Evolutionary conservation across 352 stramenopile species (phyloP), one percentile per base, ranked within the genome.

Genomic region (Pythium grandisporangium): DNA sequence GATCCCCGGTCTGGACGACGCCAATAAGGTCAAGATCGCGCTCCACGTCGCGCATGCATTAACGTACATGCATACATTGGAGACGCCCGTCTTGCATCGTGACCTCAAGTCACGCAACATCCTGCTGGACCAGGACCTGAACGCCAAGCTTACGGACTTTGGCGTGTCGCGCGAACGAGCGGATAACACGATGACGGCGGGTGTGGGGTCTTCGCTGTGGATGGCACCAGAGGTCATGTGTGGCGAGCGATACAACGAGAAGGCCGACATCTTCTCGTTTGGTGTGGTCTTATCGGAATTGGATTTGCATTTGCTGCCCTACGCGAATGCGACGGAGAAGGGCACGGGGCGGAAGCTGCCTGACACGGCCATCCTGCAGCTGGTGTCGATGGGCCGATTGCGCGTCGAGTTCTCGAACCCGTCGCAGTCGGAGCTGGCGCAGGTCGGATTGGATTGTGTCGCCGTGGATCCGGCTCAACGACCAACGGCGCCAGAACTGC

Each of bases 191-290:
- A 47, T 26, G 22, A 41, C 37, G n/a, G 23, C 16, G n/a, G n/a
- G 2, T 16, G 37, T 17, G 7, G 17, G 32, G 11, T 35, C 45
- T 2, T 45, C 38, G 37, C 42, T 61, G 12, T 66, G 57, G 52
- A 61, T 66, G 46, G 57, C 52, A 1, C 57, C 57, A 5, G 57
- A 66, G 20, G 52, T 66, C 5, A 61, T 66, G 46, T 53, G 25
- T 6, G 48, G 57, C 0, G 52, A 27, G 3, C 41, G 43, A 1
- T 59, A 55, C 35, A 42, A 61, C 11, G 47, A 55, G 4, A 53
- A 42, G 17, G 53, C 57, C 4, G 52, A 59, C 21, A 29, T 59
- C n/a, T 59, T 50, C 17, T 54, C 51, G 21, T 46, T 59, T 26
- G 51, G 51, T 17, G 42, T 59, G 11, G 27, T 59, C 24, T 26